Base-by-base conservation (phyloP, 768 basidiomycete genomes). In the Xerocomellus chrysenteron region DNA sequence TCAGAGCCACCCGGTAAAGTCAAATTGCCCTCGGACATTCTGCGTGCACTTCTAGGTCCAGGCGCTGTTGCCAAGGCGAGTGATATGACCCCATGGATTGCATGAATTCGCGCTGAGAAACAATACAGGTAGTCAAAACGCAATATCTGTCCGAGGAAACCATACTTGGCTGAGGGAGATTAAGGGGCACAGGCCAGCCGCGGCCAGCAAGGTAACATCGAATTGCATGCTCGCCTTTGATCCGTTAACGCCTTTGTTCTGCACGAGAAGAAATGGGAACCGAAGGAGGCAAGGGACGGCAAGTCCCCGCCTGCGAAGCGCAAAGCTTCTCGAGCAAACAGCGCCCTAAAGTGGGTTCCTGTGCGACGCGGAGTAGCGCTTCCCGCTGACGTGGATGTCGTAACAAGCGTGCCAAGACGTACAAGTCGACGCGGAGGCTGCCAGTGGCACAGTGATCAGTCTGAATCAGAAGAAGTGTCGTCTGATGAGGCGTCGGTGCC, bases 21-120 rank as follows among this genome's bases (percentile, higher is more conserved):
- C 43, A 82, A 83, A 60, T 71, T 98, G 19, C 96, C 94, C 0
- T 67, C 78, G 14, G 94, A 97, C 68, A 91, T 97, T 46, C 80
- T 98, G 57, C 81, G 84, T 32, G 75, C 86, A 2, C 75, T 94
- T 46, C 85, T 87, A 1, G 85, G 73, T 60, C 69, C 80, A 3
- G 91, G 90, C 43, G 82, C 82, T 0, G 82, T 82, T 1, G 83
- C 84, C 55, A 79, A 86, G 80, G 91, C 84, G 44, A 45, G 66
- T 50, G 19, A 57, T 10, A n/a, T 36, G 2, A 24, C 21, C 39
- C 17, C 26, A 30, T 48, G 35, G 5, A 16, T 13, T 6, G 13
- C 28, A 46, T 36, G 32, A n/a, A 17, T 6, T 36, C 11, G n/a
- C 37, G n/a, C 35, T 56, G 49, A 63, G 42, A 52, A 24, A 33